Base-by-base conservation (phyloP, 2,329 filamentous ascomycete genomes). In the Trichoderma polysporum region DNA sequence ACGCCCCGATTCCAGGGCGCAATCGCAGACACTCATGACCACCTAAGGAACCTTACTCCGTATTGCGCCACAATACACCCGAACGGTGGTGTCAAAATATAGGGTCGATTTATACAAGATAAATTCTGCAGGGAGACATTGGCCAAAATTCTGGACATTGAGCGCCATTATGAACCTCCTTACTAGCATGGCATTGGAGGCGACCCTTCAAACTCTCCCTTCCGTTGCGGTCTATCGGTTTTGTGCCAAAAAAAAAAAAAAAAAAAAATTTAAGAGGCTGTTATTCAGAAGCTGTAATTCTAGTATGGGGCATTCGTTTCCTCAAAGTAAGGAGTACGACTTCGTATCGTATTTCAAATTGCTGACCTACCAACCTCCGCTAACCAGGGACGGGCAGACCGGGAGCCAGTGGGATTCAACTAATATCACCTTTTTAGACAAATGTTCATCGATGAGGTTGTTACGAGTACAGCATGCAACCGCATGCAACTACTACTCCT, bases 1-100 rank as follows among this genome's bases (percentile, higher is more conserved):
- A 31, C 31, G 59, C 59, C 19, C 52, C 52, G 19, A 22, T 22
- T 45, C 49, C 49, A 53, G 60, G 60, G 60, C 49, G 45, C 35
- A 22, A 25, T 35, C 49, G 31, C 13, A 4, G 19, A 63, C 47
- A 27, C 35, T 33, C 49, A 54, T 63, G 49, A 54, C 60, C 49
- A 63, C 47, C 47, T 27, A 63, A 15, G 50, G 27, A 63, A 53
- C 41, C 13, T 45, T 47, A 59, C 57, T 59, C 57, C 29, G 57
- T 22, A 49, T 41, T 59, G 56, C 39, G 56, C 56, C 56, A 49
- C 57, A 29, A 4, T 25, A 49, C 8, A 60, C 19, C 39, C 57
- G 22, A 59, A n/a, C 22, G 6, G 47, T 50, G 19, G 47, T 50
- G 22, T 27, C 47, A 50, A 27, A 50, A 2, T 19, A 25, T 27